phyloP scores from a whole-genome alignment of 2,329 filamentous ascomycete species.

The Fusarium mundagurra region DNA sequence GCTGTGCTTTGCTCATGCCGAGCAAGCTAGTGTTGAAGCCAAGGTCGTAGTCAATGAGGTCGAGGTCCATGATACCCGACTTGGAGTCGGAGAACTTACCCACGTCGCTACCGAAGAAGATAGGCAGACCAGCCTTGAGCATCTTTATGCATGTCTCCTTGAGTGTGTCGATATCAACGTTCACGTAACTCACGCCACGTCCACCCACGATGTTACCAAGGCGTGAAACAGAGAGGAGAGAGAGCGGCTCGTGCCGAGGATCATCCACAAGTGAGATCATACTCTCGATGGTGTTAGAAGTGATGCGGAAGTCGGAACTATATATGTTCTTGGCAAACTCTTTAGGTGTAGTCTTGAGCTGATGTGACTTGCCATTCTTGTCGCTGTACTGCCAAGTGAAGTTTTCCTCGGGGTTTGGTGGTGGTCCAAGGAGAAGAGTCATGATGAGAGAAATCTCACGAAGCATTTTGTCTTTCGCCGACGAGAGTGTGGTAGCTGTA shows the following conservation, averaged over 20 bases:
- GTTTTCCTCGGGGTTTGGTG: slow-evolving; percentile 72
- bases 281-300: slow-evolving; percentile 68
- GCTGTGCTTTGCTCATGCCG: slow-evolving; percentile 78
- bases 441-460: slow-evolving; percentile 82
- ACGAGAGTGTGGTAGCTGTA: slow-evolving; percentile 53
- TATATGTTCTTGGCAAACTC: slow-evolving; percentile 77
- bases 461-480: slow-evolving; percentile 77
- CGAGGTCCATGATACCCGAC: slow-evolving; percentile 82
- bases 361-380: slow-evolving; percentile 70
- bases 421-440: slow-evolving; percentile 84
- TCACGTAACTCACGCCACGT: slow-evolving; percentile 80
- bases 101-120: slow-evolving; percentile 91
- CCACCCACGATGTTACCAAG: slow-evolving; percentile 86
- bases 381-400: slow-evolving; percentile 87
- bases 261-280: slow-evolving; percentile 89
- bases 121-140: slow-evolving; percentile 79
- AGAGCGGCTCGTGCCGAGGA: slow-evolving; percentile 78
- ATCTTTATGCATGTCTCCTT: slow-evolving; percentile 80
- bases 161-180: slow-evolving; percentile 77
- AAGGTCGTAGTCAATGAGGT: slow-evolving; percentile 80
- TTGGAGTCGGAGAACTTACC: slow-evolving; percentile 78
- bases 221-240: slow-evolving; percentile 78
- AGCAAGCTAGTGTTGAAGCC: slow-evolving; percentile 83
- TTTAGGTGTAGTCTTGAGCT: slow-evolving; percentile 72
- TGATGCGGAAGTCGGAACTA: slow-evolving; percentile 66